These are phyloP conservation scores for Hypsizygus ulmarius DNA, from an alignment of 1,284 basidiomycete species.

Conservation along the genomic window DNA sequence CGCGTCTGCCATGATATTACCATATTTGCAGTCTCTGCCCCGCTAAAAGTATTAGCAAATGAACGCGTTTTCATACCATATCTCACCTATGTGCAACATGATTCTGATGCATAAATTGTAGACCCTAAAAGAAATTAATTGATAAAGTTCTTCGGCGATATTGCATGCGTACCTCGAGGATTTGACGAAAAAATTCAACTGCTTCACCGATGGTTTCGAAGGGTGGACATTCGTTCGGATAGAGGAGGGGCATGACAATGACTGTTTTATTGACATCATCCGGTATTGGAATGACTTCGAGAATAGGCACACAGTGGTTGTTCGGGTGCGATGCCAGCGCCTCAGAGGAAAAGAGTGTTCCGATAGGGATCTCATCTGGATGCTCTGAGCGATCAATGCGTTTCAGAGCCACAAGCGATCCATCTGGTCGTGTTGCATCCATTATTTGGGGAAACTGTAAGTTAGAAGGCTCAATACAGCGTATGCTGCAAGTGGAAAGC, in stretches of 20 bases:
- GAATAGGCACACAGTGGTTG: conserved; percentile 37
- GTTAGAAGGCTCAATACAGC: not conserved
- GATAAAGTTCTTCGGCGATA: not conserved
- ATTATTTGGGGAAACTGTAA: conserved; percentile 15
- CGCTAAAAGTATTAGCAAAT: not conserved
- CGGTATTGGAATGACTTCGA: conserved; percentile 29
- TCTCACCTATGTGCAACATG: conserved; percentile 38
- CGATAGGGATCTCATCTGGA: conserved; percentile 27
- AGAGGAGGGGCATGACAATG: conserved; percentile 33
- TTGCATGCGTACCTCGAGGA: conserved; percentile 26
- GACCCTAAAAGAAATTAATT: conserved; percentile 25
- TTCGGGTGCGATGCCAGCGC: conserved; percentile 22
- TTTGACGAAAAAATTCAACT: conserved; percentile 29
- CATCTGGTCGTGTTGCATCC: conserved; percentile 34
- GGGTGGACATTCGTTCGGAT: conserved; percentile 15
- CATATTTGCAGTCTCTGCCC: conserved; percentile 35
- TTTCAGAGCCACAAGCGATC: conserved; percentile 30
- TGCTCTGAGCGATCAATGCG: conserved; percentile 9
- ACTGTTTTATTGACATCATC: conserved; percentile 20
- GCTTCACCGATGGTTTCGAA: conserved; percentile 34
- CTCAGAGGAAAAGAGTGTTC: conserved; percentile 17
- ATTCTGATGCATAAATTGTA: conserved; percentile 38
- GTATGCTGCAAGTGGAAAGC: not conserved
- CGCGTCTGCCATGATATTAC: conserved; percentile 38
- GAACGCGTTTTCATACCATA: not conserved